Percentiles rank a stretch among this genome's conserved stretches.
Conservation (phyloP, 2,329 filamentous ascomycete species). For the Fusarium torulosum region DNA sequence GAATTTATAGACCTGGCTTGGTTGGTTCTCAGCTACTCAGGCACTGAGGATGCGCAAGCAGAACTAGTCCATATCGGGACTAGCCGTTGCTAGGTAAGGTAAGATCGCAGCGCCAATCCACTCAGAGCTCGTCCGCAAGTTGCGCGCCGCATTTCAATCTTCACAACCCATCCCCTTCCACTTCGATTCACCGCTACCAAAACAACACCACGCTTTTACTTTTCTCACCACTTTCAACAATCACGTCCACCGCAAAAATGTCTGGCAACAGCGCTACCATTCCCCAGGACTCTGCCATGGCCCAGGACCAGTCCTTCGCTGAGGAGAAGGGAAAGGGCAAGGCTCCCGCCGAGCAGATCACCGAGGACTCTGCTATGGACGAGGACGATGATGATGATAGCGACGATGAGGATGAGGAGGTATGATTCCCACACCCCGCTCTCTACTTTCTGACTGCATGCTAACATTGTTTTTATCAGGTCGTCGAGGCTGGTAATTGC, state of each 20-base stretch:
- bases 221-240: conserved; percentile 3
- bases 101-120: conserved; percentile 37
- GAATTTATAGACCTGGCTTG: background rate
- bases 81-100: conserved; percentile 53
- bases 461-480: conserved; percentile 47
- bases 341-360: conserved; percentile 64
- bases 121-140: conserved; percentile 47
- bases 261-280: conserved; percentile 64
- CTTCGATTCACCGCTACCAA: conserved; percentile 29
- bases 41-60: background rate
- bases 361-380: conserved; percentile 75
- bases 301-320: conserved; percentile 55
- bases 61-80: conserved; percentile 36
- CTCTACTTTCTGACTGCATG: conserved; percentile 6
- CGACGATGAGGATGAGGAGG: conserved; percentile 53
- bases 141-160: conserved; percentile 42
- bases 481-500: conserved; percentile 50
- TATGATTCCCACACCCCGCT: conserved; percentile 25
- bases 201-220: conserved; percentile 14
- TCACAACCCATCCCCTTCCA: conserved; percentile 31
- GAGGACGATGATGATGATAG: conserved; percentile 74
- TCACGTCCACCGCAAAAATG: conserved; percentile 53
- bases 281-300: conserved; percentile 59
- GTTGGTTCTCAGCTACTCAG: background rate
- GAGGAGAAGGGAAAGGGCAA: conserved; percentile 92